Percentiles rank a stretch among this genome's conserved stretches.
Conservation (phyloP, 2,329 filamentous ascomycete species). For the Scopulariopsis brevicaulis region DNA sequence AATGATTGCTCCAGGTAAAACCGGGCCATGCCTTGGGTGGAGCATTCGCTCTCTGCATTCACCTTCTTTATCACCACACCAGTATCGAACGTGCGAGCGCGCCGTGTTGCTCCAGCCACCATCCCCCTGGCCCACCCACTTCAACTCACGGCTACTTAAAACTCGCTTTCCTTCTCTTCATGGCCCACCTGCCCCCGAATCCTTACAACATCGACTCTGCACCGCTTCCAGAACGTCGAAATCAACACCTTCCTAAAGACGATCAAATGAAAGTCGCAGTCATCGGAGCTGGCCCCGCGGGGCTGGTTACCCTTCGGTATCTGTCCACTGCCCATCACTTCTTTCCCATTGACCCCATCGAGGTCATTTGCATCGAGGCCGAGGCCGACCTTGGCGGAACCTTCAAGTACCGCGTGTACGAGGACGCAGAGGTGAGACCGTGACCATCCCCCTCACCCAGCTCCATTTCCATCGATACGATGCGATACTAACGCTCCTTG, state of each 20-base stretch:
- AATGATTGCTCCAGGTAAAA: too few relatives aligned
- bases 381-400: conserved; percentile 31
- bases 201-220: not conserved
- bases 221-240: not conserved
- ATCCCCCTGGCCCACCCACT: not conserved
- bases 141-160: not conserved
- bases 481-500: not conserved
- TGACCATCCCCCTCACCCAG: not conserved
- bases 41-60: too few relatives aligned
- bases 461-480: not conserved
- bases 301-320: conserved; percentile 27
- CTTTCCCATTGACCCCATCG: conserved; percentile 23
- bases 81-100: too few relatives aligned
- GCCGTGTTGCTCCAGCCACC: too few relatives aligned
- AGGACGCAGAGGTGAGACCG: conserved; percentile 28
- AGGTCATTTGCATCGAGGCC: conserved; percentile 31
- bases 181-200: not conserved
- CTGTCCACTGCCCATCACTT: conserved; percentile 24
- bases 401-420: conserved; percentile 33
- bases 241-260: not conserved
- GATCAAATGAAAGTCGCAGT: conserved; percentile 26
- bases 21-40: too few relatives aligned
- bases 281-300: conserved; percentile 30
- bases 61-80: too few relatives aligned
- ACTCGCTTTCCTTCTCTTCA: not conserved